These are phyloP conservation scores for Casuarina equisetifolia DNA, from an alignment of 306 rosid genomes.

Conservation along the genomic window DNA sequence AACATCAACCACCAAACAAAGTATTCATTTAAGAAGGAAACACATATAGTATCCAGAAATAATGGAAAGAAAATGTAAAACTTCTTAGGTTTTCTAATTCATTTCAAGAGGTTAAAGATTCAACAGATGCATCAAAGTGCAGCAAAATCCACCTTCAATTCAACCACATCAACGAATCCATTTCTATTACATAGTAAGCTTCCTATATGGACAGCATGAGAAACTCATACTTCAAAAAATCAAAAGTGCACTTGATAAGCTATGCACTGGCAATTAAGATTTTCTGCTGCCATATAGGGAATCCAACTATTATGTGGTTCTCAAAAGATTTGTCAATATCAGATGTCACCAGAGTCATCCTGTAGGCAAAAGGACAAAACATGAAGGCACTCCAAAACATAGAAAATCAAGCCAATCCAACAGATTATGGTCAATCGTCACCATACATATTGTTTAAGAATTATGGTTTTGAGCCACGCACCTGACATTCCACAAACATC, in stretches of 20 bases:
- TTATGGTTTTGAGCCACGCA: slow-evolving; percentile 32
- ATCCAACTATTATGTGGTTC: not conserved
- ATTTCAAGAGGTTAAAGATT: not conserved
- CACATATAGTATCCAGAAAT: not conserved
- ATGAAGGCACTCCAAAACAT: not conserved
- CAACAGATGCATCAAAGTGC: slow-evolving; percentile 3
- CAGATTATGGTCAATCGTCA: not conserved
- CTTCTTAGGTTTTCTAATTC: not conserved
- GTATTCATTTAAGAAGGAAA: slow-evolving; percentile 1
- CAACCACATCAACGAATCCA: not conserved
- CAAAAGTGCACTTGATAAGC: not conserved
- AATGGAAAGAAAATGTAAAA: not conserved
- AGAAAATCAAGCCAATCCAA: not conserved
- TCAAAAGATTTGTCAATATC: not conserved
- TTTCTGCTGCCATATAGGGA: not conserved
- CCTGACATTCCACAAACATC: slow-evolving; percentile 95
- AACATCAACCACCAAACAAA: not conserved
- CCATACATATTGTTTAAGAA: not conserved
- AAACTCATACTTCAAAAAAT: not conserved
- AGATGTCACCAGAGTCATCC: not conserved
- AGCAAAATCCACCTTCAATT: not conserved
- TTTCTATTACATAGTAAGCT: too few relatives aligned
- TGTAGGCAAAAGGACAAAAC: not conserved
- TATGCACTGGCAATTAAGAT: not conserved
- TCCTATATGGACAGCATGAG: too few relatives aligned